Percentiles rank a stretch among this genome's conserved stretches.
These are phyloP conservation scores for Xylaria telfairii DNA, from an alignment of 495 filamentous ascomycete species.

Conservation along the genomic window DNA sequence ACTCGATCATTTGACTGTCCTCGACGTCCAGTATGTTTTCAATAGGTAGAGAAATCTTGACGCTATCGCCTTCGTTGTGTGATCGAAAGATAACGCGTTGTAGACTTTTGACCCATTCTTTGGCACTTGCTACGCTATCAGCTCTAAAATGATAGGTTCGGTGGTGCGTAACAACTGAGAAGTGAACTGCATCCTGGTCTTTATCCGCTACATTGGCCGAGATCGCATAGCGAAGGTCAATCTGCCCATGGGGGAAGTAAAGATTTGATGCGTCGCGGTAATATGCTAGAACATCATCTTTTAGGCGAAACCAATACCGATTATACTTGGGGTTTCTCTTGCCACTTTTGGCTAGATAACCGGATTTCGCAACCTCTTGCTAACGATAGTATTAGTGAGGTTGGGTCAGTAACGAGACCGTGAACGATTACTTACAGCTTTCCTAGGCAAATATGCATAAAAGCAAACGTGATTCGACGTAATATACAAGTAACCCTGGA, in stretches of 20 bases:
- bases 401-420: background rate
- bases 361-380: constrained; percentile 83
- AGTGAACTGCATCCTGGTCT: constrained; percentile 75
- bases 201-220: constrained; percentile 77
- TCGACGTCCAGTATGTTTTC: constrained; percentile 91
- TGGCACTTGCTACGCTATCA: constrained; percentile 86
- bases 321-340: constrained; percentile 87
- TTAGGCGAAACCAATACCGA: constrained; percentile 96
- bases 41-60: constrained; percentile 92
- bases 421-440: constrained; percentile 62
- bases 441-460: constrained; percentile 94
- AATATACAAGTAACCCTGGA: constrained; percentile 97
- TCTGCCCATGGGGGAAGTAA: constrained; percentile 91
- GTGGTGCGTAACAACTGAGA: constrained; percentile 82
- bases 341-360: constrained; percentile 87
- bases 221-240: constrained; percentile 91
- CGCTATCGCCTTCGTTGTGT: constrained; percentile 95
- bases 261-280: constrained; percentile 81
- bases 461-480: constrained; percentile 94
- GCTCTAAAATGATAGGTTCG: constrained; percentile 87
- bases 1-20: constrained; percentile 87
- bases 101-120: constrained; percentile 95
- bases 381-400: constrained; percentile 45
- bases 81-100: constrained; percentile 95
- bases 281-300: constrained; percentile 95